Percentiles rank a stretch among this genome's conserved stretches.
phyloP scores from a whole-genome alignment of 2,329 filamentous ascomycete species.

The Escovopsis sp. region DNA sequence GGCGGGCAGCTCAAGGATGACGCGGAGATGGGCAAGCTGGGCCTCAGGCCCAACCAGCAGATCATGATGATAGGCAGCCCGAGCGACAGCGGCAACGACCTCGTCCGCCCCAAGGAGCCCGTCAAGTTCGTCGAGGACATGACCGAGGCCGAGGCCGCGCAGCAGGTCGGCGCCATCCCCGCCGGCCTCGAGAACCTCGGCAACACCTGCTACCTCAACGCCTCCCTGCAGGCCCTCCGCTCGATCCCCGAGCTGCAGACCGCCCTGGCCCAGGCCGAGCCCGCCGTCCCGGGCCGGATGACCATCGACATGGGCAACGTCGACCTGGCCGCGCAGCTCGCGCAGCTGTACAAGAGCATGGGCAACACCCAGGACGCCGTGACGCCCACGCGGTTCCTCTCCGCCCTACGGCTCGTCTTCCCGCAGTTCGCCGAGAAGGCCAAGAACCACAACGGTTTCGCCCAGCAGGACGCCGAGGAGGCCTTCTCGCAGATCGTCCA shows the following conservation, averaged over 20 bases:
- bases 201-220: constrained; percentile 98
- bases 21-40: constrained; percentile 67
- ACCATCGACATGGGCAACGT: constrained; percentile 36
- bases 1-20: constrained; percentile 93
- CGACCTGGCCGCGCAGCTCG: constrained; percentile 64
- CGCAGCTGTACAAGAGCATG: constrained; percentile 82
- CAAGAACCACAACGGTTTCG: constrained; percentile 68
- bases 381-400: constrained; percentile 68
- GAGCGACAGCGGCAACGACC: constrained; percentile 43
- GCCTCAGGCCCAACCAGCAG: constrained; percentile 69
- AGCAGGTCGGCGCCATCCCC: constrained; percentile 69
- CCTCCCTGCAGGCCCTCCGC: constrained; percentile 81
- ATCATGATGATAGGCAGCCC: constrained; percentile 98
- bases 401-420: constrained; percentile 61
- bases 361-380: constrained; percentile 77
- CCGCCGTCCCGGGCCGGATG: constrained; percentile 8
- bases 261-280: constrained; percentile 47
- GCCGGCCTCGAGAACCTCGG: constrained; percentile 83
- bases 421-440: constrained; percentile 89
- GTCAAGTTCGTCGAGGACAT: constrained; percentile 93
- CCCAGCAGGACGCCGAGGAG: constrained; percentile 98
- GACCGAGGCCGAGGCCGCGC: constrained; percentile 83
- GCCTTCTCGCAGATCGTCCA: constrained; percentile 93
- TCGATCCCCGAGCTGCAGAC: constrained; percentile 83
- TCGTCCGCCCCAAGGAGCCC: constrained; percentile 62